Evolutionary conservation across 257 asterid genomes (phyloP).

Genomic region (Anisodus tanguticus): DNA sequence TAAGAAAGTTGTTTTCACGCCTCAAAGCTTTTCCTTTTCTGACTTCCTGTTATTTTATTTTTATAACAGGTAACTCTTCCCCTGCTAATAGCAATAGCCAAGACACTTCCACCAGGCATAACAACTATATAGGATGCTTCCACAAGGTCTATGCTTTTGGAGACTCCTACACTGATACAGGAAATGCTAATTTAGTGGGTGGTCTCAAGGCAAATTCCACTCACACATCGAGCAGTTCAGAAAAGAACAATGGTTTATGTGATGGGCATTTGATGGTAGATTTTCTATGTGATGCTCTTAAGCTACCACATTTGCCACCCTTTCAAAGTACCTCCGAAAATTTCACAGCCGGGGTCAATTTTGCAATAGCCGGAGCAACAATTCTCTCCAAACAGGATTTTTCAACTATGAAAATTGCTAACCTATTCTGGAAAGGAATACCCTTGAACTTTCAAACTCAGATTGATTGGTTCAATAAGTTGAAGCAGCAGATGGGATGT

Average conservation of each 20-base stretch:
- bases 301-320: slow-evolving; percentile 39
- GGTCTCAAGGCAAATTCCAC: slow-evolving; percentile 8
- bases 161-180: slow-evolving; percentile 52
- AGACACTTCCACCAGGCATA: slow-evolving; percentile 14
- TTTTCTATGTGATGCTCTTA: slow-evolving; percentile 45
- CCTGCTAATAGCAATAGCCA: slow-evolving; percentile 20
- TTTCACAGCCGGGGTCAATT: slow-evolving; percentile 38
- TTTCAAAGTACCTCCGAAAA: slow-evolving; percentile 37
- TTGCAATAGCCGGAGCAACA: slow-evolving; percentile 56
- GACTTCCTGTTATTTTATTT: background rate
- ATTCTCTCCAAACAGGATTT: slow-evolving; percentile 36
- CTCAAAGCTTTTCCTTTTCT: background rate
- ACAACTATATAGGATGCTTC: slow-evolving; percentile 37
- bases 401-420: slow-evolving; percentile 15
- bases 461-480: slow-evolving; percentile 51
- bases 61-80: background rate
- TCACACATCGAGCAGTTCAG: background rate
- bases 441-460: slow-evolving; percentile 49
- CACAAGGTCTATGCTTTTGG: slow-evolving; percentile 53
- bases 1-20: background rate
- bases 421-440: slow-evolving; percentile 40
- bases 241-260: slow-evolving; percentile 27
- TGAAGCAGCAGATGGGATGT: slow-evolving; percentile 33
- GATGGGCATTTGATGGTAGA: slow-evolving; percentile 46
- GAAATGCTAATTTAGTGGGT: slow-evolving; percentile 43